Base-by-base conservation (phyloP, 2,329 filamentous ascomycete genomes). In the Sporothrix pseudoabietina region DNA sequence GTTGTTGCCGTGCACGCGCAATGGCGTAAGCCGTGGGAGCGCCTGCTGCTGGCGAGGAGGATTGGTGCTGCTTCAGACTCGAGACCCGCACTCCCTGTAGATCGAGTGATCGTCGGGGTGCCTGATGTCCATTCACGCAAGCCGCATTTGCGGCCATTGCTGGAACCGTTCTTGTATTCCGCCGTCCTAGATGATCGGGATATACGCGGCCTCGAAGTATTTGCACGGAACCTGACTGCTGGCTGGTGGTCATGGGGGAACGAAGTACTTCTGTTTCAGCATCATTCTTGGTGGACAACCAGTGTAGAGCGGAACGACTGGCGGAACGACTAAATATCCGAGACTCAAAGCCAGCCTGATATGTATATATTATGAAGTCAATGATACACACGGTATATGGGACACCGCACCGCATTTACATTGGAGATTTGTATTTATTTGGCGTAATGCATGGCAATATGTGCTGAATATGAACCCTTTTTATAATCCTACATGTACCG, bases 201-300 rank as follows among this genome's bases (percentile, higher is more conserved):
- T 76, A 90, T 89, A 76, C 78, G 79, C 19, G 91, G 87, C 2
- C 82, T 94, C n/a, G 93, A 96, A 80, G 84, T 94, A 1, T 96
- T 95, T 82, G 91, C 92, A 1, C 85, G 93, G 72, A 89, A 91
- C 78, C 81, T 94, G 61, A 93, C 92, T 1, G 86, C 88, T 8
- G 91, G 91, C 0, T 95, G 93, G 92, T 92, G 90, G 87, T 87
- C 87, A 39, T 94, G 91, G 92, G 93, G 93, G 3, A 86, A 94
- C 77, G 90, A 95, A 77, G 90, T 88, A 9, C 80, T 93, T 73
- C 88, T 87, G 75, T 94, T 92, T 77, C 93, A 94, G 78, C 84
- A 86, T 9, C 49, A 6, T 1, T 52, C 26, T 0, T 77, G 75
- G 73, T 77, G 76, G 76, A 22, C 19, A 12, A 65, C 71, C 1